Evolutionary conservation across 768 basidiomycete genomes (phyloP), one percentile per base, ranked within the genome.

Genomic region (Boletus patriciae): DNA sequence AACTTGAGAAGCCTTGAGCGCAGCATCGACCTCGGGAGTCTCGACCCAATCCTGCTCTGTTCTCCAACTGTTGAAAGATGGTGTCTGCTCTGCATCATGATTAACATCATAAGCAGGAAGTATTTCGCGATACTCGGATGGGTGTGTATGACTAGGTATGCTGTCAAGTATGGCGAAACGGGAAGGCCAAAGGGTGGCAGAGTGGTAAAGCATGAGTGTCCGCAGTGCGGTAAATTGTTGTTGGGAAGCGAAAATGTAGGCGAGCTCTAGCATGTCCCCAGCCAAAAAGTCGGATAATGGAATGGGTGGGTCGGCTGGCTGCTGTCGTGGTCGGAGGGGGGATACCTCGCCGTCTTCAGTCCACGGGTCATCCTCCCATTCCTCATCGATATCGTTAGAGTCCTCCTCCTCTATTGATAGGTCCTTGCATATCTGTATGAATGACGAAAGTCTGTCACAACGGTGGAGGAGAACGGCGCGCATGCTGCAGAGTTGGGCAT

Each of bases 131-230:
- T 82, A 91, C 21, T 79, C 74, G 1, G 80, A 76, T 3, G 94
- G 90, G 47, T 84, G 77, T 10, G 79, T 74, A 72, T 92, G 84
- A 62, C 85, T 83, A 33, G 96, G 93, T 54, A 97, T 81, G 54
- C 77, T 78, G 52, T 88, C 82, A 50, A 95, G 77, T 47, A 98
- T 80, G 31, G 70, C 63, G 65, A 89, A 79, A 21, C 94, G 88
- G 63, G 75, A 80, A 3, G 88, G 86, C 80, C 84, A 90, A 33
- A 97, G 72, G 27, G 70, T 62, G 10, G 66, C 43, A n/a, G 71
- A 68, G 67, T 94, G 89, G 50, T 81, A 81, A 33, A 76, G 62
- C 56, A 85, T 69, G 34, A 98, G 76, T 36, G 82, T 74, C 16
- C 69, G 74, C 38, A 95, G 77, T 6, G 86, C 83, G 2, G 70